Evolutionary conservation across 1,284 basidiomycete species (phyloP), one percentile per base, ranked within the genome.

Genomic region (Macrocystidia cucumis): DNA sequence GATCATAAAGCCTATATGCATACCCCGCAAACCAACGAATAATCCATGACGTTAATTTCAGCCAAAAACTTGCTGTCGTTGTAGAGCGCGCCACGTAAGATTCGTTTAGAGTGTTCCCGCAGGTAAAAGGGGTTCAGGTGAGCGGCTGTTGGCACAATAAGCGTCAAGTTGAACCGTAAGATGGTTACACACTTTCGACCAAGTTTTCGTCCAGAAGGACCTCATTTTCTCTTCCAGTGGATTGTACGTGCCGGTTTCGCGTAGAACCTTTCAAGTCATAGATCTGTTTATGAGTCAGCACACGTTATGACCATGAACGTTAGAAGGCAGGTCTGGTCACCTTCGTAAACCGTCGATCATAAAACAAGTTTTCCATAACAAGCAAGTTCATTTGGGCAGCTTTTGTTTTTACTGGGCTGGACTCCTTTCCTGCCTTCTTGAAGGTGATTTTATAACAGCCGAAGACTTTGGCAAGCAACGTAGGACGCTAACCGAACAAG

Each of bases 11-110:
- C 16, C 5, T 7, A 12, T 7, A 11, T 16, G 14, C 12, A 33
- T 45, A 69, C 85, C 11, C 95, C 96, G 16, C 93, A 91, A 26
- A 98, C 84, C 11, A 99, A 67, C 13, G 93, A 98, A 59, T 99
- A 99, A 60, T 99, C 96, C 96, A 99, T 98, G 37, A 97, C 91
- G 54, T 98, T 96, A 46, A 97, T 83, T 45, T 93, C 91, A 7
- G 89, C 85, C 30, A 98, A 63, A 62, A 98, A 98, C 59, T 78
- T 81, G 67, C 83, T 91, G 56, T 98, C 96, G 52, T 96, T 98
- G 65, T 78, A 91, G 27, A 98, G 66, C 11, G 93, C 87, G 9
- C 89, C 86, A 19, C 90, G 78, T 11, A 99, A 62, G 37, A 97
- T 90, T 12, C 90, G 81, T 60, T 98, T 98, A 0, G 89, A 86